Conservation (phyloP, 2,329 filamentous ascomycete genomes). For the Hymenoscyphus occultus region DNA sequence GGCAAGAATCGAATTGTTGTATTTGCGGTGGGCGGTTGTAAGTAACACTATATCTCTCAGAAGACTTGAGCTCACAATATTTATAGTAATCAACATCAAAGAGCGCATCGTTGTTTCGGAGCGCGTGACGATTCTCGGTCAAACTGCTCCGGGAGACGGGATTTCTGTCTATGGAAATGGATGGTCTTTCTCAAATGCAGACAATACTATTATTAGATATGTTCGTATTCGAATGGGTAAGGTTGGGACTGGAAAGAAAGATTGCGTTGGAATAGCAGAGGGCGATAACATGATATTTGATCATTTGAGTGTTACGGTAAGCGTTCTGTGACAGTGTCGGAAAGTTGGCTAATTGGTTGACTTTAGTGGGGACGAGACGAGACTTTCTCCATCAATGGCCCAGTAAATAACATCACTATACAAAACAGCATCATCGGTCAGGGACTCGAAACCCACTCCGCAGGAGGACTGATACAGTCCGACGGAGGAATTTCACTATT, state of each 20-base stretch:
- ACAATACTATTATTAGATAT: slow-evolving; percentile 52
- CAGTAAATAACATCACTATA: slow-evolving; percentile 3
- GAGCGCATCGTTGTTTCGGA: slow-evolving; percentile 35
- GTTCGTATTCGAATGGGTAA: slow-evolving; percentile 54
- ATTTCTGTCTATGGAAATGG: slow-evolving; percentile 39
- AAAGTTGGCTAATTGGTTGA: neutral
- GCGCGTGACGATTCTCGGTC: slow-evolving; percentile 45
- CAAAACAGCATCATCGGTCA: slow-evolving; percentile 11
- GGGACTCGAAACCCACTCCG: slow-evolving; percentile 8
- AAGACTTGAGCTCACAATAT: neutral
- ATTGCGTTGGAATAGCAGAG: slow-evolving; percentile 51
- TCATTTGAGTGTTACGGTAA: slow-evolving; percentile 46
- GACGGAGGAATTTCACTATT: slow-evolving; percentile 5
- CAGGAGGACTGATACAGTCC: slow-evolving; percentile 7
- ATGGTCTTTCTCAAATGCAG: slow-evolving; percentile 7
- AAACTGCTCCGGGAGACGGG: slow-evolving; percentile 46
- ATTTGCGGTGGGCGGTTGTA: slow-evolving; percentile 46
- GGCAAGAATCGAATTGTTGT: slow-evolving; percentile 43
- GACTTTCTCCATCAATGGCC: slow-evolving; percentile 5
- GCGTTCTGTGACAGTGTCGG: neutral
- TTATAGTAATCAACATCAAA: slow-evolving; percentile 23
- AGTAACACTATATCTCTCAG: neutral
- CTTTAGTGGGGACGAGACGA: slow-evolving; percentile 33
- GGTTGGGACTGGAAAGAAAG: slow-evolving; percentile 48
- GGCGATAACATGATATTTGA: slow-evolving; percentile 55